Base-by-base conservation (phyloP, 352 stramenopile species). In the Pythium sp. region DNA sequence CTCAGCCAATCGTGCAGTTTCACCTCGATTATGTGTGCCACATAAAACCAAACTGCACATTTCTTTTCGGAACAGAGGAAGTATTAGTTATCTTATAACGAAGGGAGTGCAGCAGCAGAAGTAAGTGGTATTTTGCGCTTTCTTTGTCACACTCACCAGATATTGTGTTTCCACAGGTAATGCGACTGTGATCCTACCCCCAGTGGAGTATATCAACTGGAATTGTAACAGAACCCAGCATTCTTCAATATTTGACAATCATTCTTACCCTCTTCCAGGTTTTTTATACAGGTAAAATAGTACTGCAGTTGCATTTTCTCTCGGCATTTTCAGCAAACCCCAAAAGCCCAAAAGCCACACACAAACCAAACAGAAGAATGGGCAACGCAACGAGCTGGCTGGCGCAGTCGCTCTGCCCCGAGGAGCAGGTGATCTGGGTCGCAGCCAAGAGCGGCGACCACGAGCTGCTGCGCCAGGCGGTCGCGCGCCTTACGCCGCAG, bases 311-410 rank as follows among this genome's bases (percentile, higher is more conserved):
- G 28, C 28, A 38, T 24, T 11, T 59, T 59, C 20, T 36, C 30
- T 58, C 24, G 7, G 22, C 26, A 14, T 36, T 12, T 64, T 28
- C 38, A n/a, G 18, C 12, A 49, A 38, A 18, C 36, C 38, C 38
- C 36, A 54, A 55, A 54, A 55, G 41, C 28, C 43, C 47, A 28
- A 61, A 20, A 47, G 55, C 55, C 24, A 59, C 24, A 59, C 54
- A 22, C 62, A 12, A 20, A 20, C 24, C 22, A 41, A 68, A 5
- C 46, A 36, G 28, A 41, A 67, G 12, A 26, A 94, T 94, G 86
- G 86, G 86, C 32, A 93, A 93, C 68, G 71, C 82, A 22, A 80
- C 84, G 68, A 91, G 81, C 65, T 94, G 86, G 86, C 54, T 93
- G 51, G 61, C 86, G 65, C 83, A 91, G 77, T 80, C 74, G 38